Evolutionary conservation across 1,139 yeast species (phyloP), one percentile per base, ranked within the genome.

Genomic region (Candida freyschussii): DNA sequence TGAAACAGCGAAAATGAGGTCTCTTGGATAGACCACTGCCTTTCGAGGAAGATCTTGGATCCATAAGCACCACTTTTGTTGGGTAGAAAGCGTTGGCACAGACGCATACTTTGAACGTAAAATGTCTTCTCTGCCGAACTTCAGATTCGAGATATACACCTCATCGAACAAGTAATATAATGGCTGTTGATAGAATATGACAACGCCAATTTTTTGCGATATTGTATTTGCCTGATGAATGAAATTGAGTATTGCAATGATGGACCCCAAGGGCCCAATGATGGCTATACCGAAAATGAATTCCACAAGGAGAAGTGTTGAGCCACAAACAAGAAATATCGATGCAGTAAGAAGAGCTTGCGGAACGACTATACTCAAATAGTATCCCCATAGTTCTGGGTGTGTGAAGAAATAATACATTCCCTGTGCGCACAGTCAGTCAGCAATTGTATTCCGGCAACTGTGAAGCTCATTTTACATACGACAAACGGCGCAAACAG

Each of bases 371-470:
- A 37, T 37, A 2, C 30, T 29, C 10, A 34, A 15, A 13, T 34
- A 12, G 17, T 23, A 29, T 14, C 31, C 31, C 41, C 41, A 37
- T 13, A 34, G 30, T 7, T 32, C 36, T 10, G 41, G 41, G 8
- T 29, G 30, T 2, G 22, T n/a, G 9, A 18, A 3, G 13, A 34
- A 34, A 31, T 17, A 25, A 3, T 22, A n/a, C n/a, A 32, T 2
- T 4, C 41, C 41, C 38, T 36, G 13, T 12, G 18, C n/a, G 29
- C n/a, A n/a, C n/a, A n/a, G n/a, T n/a, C n/a, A n/a, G n/a, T n/a
- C n/a, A n/a, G n/a, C n/a, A n/a, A n/a, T n/a, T n/a, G n/a, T n/a
- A n/a, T n/a, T n/a, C n/a, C n/a, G n/a, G n/a, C n/a, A n/a, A n/a
- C n/a, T n/a, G n/a, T n/a, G n/a, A n/a, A n/a, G n/a, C n/a, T n/a